A percentile compares a stretch with the other conserved stretches of the same genome.
phyloP scores from a whole-genome alignment of 2,329 filamentous ascomycete genomes.

The Monascus ruber region DNA sequence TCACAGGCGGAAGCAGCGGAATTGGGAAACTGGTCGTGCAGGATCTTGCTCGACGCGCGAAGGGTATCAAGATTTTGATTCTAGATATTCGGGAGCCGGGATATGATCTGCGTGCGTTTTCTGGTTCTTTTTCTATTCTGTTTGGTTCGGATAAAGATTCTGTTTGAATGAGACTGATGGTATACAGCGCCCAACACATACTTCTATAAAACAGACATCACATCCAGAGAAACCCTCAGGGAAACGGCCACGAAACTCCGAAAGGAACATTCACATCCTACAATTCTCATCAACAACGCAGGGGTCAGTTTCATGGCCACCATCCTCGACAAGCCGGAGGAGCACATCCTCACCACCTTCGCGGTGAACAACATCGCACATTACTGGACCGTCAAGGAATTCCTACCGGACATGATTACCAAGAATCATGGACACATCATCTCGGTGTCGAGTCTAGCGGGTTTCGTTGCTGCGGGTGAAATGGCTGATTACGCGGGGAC shows the following conservation, averaged over 20 bases:
- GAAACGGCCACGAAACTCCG: slow-evolving; percentile 20
- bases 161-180: background rate
- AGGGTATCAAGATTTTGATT: slow-evolving; percentile 23
- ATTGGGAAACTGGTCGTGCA: slow-evolving; percentile 28
- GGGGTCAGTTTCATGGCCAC: slow-evolving; percentile 32
- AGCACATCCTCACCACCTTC: slow-evolving; percentile 33
- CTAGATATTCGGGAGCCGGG: slow-evolving; percentile 26
- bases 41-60: slow-evolving; percentile 14
- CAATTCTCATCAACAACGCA: slow-evolving; percentile 35
- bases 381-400: slow-evolving; percentile 35
- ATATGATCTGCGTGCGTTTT: slow-evolving; percentile 12
- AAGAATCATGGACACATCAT: slow-evolving; percentile 42
- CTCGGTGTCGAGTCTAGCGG: slow-evolving; percentile 41
- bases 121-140: background rate
- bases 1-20: slow-evolving; percentile 28
- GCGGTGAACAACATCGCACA: slow-evolving; percentile 39
- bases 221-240: slow-evolving; percentile 8
- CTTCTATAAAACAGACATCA: slow-evolving; percentile 20
- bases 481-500: slow-evolving; percentile 39
- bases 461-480: slow-evolving; percentile 32
- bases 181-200: slow-evolving; percentile 7
- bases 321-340: slow-evolving; percentile 31
- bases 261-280: slow-evolving; percentile 23
- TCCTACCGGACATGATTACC: slow-evolving; percentile 37
- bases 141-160: background rate